A percentile compares a stretch with the other conserved stretches of the same genome.
Conservation (phyloP, 2,329 filamentous ascomycete genomes). For the Madurella mycetomatis region DNA sequence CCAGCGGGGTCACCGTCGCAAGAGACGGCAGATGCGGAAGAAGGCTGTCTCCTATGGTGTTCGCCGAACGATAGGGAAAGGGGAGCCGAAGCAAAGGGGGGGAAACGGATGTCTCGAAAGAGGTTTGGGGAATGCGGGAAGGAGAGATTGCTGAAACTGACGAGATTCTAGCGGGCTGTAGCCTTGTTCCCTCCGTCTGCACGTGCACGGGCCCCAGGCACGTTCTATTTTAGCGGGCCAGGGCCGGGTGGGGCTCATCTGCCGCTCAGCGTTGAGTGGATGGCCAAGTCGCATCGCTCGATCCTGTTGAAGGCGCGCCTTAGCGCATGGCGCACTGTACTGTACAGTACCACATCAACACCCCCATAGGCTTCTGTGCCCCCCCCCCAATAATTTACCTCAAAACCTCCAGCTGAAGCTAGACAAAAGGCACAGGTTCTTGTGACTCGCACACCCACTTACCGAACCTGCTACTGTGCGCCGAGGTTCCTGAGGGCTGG, state of each 20-base stretch:
- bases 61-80: background rate
- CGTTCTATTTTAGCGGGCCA: background rate
- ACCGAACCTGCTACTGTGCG: no score
- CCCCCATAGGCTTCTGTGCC: no score
- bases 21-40: constrained; percentile 2
- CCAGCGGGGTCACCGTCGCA: background rate
- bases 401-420: no score
- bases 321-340: no score
- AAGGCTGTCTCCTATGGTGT: background rate
- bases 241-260: background rate
- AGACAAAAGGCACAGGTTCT: no score
- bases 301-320: background rate
- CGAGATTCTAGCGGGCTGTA: constrained; percentile 21
- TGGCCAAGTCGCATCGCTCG: background rate
- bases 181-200: constrained; percentile 18
- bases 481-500: no score
- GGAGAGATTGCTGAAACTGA: constrained; percentile 29
- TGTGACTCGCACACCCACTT: no score
- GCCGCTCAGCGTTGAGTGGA: background rate
- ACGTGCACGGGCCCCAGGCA: background rate
- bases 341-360: no score
- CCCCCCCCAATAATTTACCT: no score
- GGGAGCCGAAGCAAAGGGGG: constrained; percentile 11
- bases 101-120: constrained; percentile 26
- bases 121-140: constrained; percentile 25